Evolutionary conservation across 2,329 filamentous ascomycete genomes (phyloP).

Genomic region (Podosphaera xanthii): DNA sequence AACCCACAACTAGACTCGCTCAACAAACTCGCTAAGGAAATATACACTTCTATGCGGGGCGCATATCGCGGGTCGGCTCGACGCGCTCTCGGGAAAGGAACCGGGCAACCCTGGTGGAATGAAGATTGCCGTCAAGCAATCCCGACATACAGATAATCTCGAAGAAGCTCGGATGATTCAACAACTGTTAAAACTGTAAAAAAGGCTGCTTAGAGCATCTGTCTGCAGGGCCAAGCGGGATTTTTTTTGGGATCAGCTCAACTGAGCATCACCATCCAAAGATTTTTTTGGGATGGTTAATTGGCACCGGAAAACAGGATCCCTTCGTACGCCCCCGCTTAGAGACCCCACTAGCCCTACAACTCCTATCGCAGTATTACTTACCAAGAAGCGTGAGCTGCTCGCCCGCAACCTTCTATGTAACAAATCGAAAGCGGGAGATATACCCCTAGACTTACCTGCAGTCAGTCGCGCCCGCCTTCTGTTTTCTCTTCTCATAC

Average conservation of each 20-base stretch:
- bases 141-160: background rate
- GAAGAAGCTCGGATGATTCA: background rate
- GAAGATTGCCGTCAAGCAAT: background rate
- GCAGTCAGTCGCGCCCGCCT: background rate
- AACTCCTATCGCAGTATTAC: background rate
- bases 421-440: background rate
- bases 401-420: background rate
- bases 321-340: background rate
- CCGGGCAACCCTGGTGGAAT: background rate
- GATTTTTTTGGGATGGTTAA: background rate
- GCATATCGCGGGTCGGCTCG: background rate
- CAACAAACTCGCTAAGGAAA: background rate
- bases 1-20: background rate
- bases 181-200: background rate
- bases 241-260: background rate
- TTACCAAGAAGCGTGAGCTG: background rate
- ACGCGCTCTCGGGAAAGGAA: background rate
- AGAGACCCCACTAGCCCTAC: background rate
- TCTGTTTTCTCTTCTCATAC: background rate
- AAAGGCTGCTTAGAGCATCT: background rate
- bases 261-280: background rate
- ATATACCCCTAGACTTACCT: background rate
- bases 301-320: background rate
- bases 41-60: background rate
- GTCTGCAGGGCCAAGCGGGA: background rate